These are phyloP conservation scores for Yarrowia sp. DNA, from an alignment of 805 yeast species.

Conservation along the genomic window DNA sequence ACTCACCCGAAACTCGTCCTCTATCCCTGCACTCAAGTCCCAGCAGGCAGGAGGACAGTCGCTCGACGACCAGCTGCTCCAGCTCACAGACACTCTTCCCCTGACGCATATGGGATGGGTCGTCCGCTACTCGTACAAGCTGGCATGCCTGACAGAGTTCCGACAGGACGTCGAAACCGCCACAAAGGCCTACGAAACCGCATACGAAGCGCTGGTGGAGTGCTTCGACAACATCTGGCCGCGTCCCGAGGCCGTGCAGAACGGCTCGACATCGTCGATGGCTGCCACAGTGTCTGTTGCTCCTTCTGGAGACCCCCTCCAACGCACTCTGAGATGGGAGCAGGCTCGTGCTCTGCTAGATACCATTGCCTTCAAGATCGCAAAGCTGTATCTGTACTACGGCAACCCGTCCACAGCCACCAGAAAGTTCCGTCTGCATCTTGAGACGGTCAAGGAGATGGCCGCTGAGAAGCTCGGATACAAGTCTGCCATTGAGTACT, in stretches of 20 bases:
- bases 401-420: slow-evolving; percentile 60
- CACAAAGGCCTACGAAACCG: slow-evolving; percentile 50
- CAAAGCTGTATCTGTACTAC: slow-evolving; percentile 56
- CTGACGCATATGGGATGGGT: slow-evolving; percentile 40
- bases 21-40: not conserved
- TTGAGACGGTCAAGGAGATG: slow-evolving; percentile 49
- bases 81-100: slow-evolving; percentile 1
- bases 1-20: slow-evolving; percentile 32
- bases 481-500: slow-evolving; percentile 35
- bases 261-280: not conserved
- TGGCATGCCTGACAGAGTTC: slow-evolving; percentile 51
- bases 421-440: slow-evolving; percentile 62
- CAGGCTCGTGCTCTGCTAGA: slow-evolving; percentile 56
- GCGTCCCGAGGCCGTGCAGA: slow-evolving; percentile 4
- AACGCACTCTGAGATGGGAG: slow-evolving; percentile 41
- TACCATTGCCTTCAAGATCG: slow-evolving; percentile 58
- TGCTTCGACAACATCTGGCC: slow-evolving; percentile 39
- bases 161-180: slow-evolving; percentile 50
- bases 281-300: slow-evolving; percentile 9
- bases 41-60: slow-evolving; percentile 19
- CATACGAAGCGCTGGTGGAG: slow-evolving; percentile 52
- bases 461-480: slow-evolving; percentile 36
- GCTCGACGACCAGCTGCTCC: slow-evolving; percentile 1
- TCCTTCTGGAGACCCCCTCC: slow-evolving; percentile 30
- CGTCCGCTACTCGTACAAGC: slow-evolving; percentile 52